These are phyloP conservation scores for Aureoboletus auriporus DNA, from an alignment of 768 basidiomycete species.

Conservation along the genomic window DNA sequence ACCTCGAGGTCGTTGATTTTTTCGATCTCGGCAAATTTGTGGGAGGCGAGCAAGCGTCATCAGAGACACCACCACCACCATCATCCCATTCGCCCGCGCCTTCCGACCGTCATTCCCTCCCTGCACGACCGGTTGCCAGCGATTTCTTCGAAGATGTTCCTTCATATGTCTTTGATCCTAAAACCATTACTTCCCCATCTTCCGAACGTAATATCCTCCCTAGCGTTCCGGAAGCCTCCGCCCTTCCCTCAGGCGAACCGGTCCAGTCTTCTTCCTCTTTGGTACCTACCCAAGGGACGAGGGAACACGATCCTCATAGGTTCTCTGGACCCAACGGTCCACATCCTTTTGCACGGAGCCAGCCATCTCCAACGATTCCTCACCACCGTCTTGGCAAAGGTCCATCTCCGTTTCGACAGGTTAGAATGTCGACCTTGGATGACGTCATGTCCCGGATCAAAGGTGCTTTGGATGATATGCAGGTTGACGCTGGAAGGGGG, in stretches of 20 bases:
- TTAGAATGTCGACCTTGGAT: constrained; percentile 69
- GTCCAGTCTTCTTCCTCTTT: neutral
- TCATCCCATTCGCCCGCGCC: constrained; percentile 17
- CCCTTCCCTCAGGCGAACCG: constrained; percentile 7
- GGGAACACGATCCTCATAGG: constrained; percentile 18
- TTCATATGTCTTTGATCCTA: constrained; percentile 38
- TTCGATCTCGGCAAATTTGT: constrained; percentile 71
- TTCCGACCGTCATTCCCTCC: constrained; percentile 23
- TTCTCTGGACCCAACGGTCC: constrained; percentile 17
- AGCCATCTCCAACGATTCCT: constrained; percentile 12
- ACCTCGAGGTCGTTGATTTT: constrained; percentile 79
- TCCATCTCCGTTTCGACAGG: constrained; percentile 38
- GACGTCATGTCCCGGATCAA: constrained; percentile 86
- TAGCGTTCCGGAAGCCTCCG: constrained; percentile 14
- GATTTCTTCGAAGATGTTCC: constrained; percentile 66
- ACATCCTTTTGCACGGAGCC: constrained; percentile 12
- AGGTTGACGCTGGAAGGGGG: constrained; percentile 36
- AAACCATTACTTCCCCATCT: constrained; percentile 12
- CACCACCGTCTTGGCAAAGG: constrained; percentile 23
- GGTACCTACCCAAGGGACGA: constrained; percentile 8
- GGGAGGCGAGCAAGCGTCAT: constrained; percentile 31
- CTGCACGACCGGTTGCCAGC: constrained; percentile 53
- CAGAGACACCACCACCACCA: constrained; percentile 12
- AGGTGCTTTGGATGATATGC: constrained; percentile 71
- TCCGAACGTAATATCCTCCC: constrained; percentile 15